Base-by-base conservation (phyloP, 495 filamentous ascomycete species). In the Aspergillus hancockii region DNA sequence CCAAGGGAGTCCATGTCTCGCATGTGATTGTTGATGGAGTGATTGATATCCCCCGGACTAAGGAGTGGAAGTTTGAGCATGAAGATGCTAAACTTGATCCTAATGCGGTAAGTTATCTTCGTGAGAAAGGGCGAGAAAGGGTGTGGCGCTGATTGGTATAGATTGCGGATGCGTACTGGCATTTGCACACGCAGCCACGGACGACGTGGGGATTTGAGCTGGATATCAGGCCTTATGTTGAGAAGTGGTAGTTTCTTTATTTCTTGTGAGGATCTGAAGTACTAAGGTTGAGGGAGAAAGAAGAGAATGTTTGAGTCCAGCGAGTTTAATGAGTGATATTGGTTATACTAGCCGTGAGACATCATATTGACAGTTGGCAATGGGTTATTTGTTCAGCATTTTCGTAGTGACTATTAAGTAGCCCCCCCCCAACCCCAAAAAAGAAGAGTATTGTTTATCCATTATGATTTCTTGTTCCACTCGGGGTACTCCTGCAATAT, bases 111-210 rank as follows among this genome's bases (percentile, higher is more conserved):
- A 82, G 90, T 85, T 10, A 43, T 22, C 18, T 49, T 43, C 38
- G n/a, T 1, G 25, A 22, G 22, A 13, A 13, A 7, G 10, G 25
- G 54, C 63, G 25, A 22, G 22, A 13, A 13, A 7, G 10, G 25
- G 54, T 62, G 75, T 41, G 73, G 53, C 12, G 3, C 46, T 52
- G n/a, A 30, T 50, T 5, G 36, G 2, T 31, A 14, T 68, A 94
- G 89, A 97, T 97, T 79, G 92, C 93, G 56, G 91, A 96, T 55
- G 76, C 83, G 49, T 96, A 97, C 67, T 96, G 91, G 92, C 76
- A 89, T 73, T 67, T 97, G 59, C 93, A 97, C 71, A 90, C 88
- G 3, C 93, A 97, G 75, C 90, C 89, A 19, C 80, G 84, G 56
- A 88, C 88, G 14, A 83, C 83, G 6, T 96, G 92, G 66, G 93